These are phyloP conservation scores for Antarctomyces pellizariae DNA, from an alignment of 495 filamentous ascomycete genomes.

Conservation along the genomic window DNA sequence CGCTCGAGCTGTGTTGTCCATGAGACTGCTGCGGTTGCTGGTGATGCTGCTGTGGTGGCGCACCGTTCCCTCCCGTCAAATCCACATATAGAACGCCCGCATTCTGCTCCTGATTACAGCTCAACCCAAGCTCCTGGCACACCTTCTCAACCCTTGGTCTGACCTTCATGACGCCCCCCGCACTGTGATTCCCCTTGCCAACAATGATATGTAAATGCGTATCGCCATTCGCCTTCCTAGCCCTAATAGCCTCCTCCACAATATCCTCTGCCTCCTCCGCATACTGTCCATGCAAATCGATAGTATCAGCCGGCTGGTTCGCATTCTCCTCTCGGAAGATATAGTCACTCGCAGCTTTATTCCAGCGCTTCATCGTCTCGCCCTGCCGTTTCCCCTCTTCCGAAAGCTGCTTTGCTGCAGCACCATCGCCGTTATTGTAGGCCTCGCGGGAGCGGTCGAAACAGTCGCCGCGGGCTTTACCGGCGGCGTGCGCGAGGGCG, in stretches of 20 bases:
- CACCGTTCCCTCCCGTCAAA: slow-evolving; percentile 27
- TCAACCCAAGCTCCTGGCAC: slow-evolving; percentile 56
- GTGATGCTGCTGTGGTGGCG: slow-evolving; percentile 14
- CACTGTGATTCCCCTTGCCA: slow-evolving; percentile 78
- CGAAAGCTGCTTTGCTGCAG: slow-evolving; percentile 51
- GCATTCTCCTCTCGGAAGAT: slow-evolving; percentile 92
- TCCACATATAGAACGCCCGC: slow-evolving; percentile 62
- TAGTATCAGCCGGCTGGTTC: slow-evolving; percentile 42
- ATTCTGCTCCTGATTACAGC: slow-evolving; percentile 70
- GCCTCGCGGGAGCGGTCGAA: slow-evolving; percentile 61
- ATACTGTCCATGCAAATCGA: slow-evolving; percentile 84
- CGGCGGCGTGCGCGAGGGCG: slow-evolving; percentile 56
- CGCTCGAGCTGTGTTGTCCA: slow-evolving; percentile 5
- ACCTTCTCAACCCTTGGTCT: slow-evolving; percentile 77
- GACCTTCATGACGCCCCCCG: slow-evolving; percentile 61
- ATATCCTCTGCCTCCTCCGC: slow-evolving; percentile 88
- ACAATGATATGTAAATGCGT: slow-evolving; percentile 70
- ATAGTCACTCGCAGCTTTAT: slow-evolving; percentile 70
- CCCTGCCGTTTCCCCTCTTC: slow-evolving; percentile 71
- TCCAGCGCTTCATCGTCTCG: slow-evolving; percentile 54
- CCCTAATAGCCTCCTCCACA: slow-evolving; percentile 55
- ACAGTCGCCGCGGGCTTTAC: slow-evolving; percentile 46
- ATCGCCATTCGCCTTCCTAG: slow-evolving; percentile 45
- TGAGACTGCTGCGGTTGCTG: slow-evolving; percentile 10
- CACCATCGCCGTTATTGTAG: slow-evolving; percentile 60